A percentile compares a stretch with the other conserved stretches of the same genome.
These are phyloP conservation scores for Penicillium sp. DNA, from an alignment of 2,329 filamentous ascomycete species.

Conservation along the genomic window DNA sequence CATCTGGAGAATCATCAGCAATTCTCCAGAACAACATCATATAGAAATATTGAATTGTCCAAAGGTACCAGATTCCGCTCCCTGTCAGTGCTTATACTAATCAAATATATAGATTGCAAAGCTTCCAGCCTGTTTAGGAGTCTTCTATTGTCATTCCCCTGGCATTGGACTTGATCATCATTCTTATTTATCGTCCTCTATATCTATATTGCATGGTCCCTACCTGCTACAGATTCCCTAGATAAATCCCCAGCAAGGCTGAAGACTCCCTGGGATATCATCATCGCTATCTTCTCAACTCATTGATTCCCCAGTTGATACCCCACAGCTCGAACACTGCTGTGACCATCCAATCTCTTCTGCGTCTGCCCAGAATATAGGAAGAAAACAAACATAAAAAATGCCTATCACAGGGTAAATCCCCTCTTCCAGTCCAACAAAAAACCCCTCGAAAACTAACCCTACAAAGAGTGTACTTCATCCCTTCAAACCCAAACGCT, in stretches of 20 bases:
- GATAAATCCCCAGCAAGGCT: not conserved
- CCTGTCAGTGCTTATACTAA: not conserved
- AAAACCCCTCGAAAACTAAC: not conserved
- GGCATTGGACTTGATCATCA: not conserved
- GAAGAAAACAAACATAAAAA: conserved; percentile 4
- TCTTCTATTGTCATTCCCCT: not conserved
- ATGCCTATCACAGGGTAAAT: conserved; percentile 40
- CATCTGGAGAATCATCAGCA: not conserved
- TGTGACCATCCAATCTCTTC: not conserved
- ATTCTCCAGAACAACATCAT: not conserved
- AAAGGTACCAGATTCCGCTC: not conserved
- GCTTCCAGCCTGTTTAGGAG: too few species aligned
- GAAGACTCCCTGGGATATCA: not conserved
- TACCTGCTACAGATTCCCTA: not conserved
- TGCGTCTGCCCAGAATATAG: not conserved
- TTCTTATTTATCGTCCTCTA: not conserved
- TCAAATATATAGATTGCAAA: not conserved
- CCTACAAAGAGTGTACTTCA: conserved; percentile 42
- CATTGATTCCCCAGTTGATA: not conserved
- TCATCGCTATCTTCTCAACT: not conserved
- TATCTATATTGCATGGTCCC: not conserved
- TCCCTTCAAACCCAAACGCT: conserved; percentile 42
- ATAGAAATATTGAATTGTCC: not conserved
- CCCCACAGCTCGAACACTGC: not conserved
- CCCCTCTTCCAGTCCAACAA: not conserved